Percentiles rank a stretch among this genome's conserved stretches.
Evolutionary conservation across 2,329 filamentous ascomycete species (phyloP).

Genomic region (Aspergillus phoenicis): DNA sequence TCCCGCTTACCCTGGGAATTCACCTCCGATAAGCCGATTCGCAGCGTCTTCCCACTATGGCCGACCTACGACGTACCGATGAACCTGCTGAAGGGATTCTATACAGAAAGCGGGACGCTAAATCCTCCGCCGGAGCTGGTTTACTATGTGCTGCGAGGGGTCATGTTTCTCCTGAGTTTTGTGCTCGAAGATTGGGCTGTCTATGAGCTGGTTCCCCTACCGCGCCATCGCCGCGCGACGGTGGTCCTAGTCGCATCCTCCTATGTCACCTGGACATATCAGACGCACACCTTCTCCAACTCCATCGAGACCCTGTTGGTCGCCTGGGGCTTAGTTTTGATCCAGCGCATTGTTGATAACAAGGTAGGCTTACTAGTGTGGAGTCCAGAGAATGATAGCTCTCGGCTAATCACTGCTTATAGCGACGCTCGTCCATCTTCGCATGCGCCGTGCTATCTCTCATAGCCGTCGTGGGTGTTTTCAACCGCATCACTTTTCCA

Average conservation of each 20-base stretch:
- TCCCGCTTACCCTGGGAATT: slow-evolving; percentile 95
- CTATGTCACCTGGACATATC: slow-evolving; percentile 98
- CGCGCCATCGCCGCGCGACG: slow-evolving; percentile 70
- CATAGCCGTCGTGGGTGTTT: slow-evolving; percentile 80
- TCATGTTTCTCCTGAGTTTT: slow-evolving; percentile 96
- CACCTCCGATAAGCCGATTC: slow-evolving; percentile 81
- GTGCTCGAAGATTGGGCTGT: slow-evolving; percentile 98
- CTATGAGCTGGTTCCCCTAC: slow-evolving; percentile 81
- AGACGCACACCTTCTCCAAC: slow-evolving; percentile 98
- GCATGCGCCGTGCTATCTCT: slow-evolving; percentile 78
- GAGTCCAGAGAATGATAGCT: slow-evolving; percentile 1
- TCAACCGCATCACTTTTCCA: slow-evolving; percentile 97
- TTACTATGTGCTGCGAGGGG: slow-evolving; percentile 82
- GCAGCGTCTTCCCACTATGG: slow-evolving; percentile 96
- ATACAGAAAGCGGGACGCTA: slow-evolving; percentile 78
- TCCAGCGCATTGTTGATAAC: slow-evolving; percentile 78
- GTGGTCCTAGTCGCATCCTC: slow-evolving; percentile 88
- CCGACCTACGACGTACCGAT: slow-evolving; percentile 92
- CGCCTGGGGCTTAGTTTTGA: slow-evolving; percentile 89
- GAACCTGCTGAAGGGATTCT: slow-evolving; percentile 88
- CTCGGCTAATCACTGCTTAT: slow-evolving; percentile 22
- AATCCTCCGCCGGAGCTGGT: slow-evolving; percentile 77
- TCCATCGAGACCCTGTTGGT: slow-evolving; percentile 92
- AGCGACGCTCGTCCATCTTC: slow-evolving; percentile 75
- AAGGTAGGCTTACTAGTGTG: slow-evolving; percentile 57